Base-by-base conservation (phyloP, 768 basidiomycete species). In the Mycena alexandri region DNA sequence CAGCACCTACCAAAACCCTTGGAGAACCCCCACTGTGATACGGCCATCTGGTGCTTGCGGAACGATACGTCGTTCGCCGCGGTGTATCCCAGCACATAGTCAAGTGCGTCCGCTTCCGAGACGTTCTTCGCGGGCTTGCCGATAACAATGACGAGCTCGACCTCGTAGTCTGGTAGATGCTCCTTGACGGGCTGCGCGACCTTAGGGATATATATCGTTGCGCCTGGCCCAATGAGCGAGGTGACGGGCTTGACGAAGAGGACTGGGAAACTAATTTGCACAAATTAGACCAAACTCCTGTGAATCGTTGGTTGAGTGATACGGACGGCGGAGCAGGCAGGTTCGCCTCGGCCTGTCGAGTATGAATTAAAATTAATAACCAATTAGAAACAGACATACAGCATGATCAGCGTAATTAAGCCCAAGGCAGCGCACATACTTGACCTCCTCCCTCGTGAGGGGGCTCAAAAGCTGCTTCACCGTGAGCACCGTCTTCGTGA, bases 321-420 rank as follows among this genome's bases (percentile, higher is more conserved):
- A 79, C 86, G 63, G 77, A 92, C 92, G 83, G 79, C 19, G 93
- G 93, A 72, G 84, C 83, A 16, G 87, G 76, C 72, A 93, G 77
- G 34, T 88, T 89, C 0, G 89, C 82, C 78, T 94, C 93, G 2
- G 85, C 88, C 91, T 93, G 12, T 16, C 11, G 41, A 57, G 12
- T 21, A 16, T 44, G 36, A 57, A 71, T 22, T 4, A 34, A n/a
- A n/a, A 34, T 10, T 17, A 6, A 48, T 4, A 24, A 53, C 38
- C 2, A 3, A 38, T 38, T 11, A 2, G 9, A 10, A 38, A 65
- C 25, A 41, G 21, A 77, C 85, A 66, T 72, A 83, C 93, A 9
- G 93, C 93, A 80, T 94, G 93, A 72, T 94, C 93, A n/a, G 86
- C 85, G 74, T 95, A 95, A 75, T 95, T 95, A 53, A 95, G 79